Evolutionary conservation across 768 basidiomycete genomes (phyloP).

Genomic region (Panus rudis): DNA sequence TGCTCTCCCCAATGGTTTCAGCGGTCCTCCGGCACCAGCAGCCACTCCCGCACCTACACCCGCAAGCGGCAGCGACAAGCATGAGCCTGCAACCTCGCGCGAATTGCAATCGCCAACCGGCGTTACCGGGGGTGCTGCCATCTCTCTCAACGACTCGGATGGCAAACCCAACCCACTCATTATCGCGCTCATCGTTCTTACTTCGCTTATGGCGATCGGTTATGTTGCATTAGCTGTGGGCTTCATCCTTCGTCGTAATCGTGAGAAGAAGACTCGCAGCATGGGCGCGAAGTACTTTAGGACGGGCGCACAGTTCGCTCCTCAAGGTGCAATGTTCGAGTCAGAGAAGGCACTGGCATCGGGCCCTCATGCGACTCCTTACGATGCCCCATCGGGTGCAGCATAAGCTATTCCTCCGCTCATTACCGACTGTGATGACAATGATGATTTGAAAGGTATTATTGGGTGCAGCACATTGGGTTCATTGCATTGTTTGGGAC

Average conservation of each 20-base stretch:
- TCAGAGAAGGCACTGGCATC: constrained; percentile 9
- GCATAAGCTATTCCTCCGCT: no score
- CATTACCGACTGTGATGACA: no score
- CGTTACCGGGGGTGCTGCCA: neutral
- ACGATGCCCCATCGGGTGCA: constrained; percentile 6
- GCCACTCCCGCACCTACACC: constrained; percentile 2
- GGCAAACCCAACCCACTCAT: constrained; percentile 8
- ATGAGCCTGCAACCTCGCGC: neutral
- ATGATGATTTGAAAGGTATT: no score
- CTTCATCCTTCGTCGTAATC: constrained; percentile 1
- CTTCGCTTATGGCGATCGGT: constrained; percentile 1
- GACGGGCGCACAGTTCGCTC: constrained; percentile 9
- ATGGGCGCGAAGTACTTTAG: constrained; percentile 6
- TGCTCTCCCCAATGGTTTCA: constrained; percentile 16
- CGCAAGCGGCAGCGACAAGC: neutral
- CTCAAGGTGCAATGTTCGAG: constrained; percentile 6
- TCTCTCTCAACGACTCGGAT: neutral
- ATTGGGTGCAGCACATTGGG: no score
- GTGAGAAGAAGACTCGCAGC: constrained; percentile 1
- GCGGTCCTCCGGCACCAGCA: constrained; percentile 3
- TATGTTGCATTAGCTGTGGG: constrained; percentile 4
- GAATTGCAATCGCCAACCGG: neutral
- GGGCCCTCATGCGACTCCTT: constrained; percentile 4
- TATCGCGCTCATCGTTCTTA: constrained; percentile 7
- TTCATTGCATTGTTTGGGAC: no score